phyloP scores from a whole-genome alignment of 139 green algal species.

The Chlamydomonas incerta region DNA sequence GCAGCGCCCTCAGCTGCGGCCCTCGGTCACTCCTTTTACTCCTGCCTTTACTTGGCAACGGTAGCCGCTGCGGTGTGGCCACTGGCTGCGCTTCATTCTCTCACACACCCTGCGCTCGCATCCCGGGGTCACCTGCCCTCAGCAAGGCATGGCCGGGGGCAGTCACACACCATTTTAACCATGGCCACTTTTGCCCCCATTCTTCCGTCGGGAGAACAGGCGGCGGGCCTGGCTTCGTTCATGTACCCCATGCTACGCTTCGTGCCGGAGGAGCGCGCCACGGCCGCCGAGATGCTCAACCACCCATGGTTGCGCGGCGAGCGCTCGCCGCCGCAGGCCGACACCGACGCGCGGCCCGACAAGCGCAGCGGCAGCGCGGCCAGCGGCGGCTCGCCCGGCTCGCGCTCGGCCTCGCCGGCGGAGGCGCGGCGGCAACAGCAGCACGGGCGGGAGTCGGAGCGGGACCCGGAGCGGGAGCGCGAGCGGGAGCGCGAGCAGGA shows the following conservation, averaged over 20 bases:
- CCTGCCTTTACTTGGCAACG: too few species aligned
- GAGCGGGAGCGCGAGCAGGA: neutral
- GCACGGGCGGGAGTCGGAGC: neutral
- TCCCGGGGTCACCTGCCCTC: too few species aligned
- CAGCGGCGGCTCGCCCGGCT: neutral
- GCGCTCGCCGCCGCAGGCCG: neutral
- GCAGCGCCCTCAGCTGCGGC: too few species aligned
- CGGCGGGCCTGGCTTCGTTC: constrained; percentile 84
- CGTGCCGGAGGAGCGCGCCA: constrained; percentile 83
- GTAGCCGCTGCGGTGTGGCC: too few species aligned
- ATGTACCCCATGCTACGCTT: constrained; percentile 95
- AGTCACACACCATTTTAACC: too few species aligned
- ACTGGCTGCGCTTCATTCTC: too few species aligned
- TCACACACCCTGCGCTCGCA: too few species aligned
- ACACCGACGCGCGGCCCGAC: constrained; percentile 10
- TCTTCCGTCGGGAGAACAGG: constrained; percentile 57
- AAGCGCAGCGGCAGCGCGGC: constrained; percentile 2
- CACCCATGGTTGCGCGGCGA: constrained; percentile 91
- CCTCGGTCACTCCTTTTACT: too few species aligned
- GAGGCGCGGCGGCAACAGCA: neutral
- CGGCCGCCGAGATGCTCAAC: constrained; percentile 83
- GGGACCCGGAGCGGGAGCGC: neutral
- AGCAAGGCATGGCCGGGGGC: too few species aligned
- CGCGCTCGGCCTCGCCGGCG: constrained; percentile 1
- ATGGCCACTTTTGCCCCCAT: too few species aligned